A percentile compares a stretch with the other conserved stretches of the same genome.
Conservation (phyloP, 192 early-diverging fungal species). For the Rhizophagus prolifer region DNA sequence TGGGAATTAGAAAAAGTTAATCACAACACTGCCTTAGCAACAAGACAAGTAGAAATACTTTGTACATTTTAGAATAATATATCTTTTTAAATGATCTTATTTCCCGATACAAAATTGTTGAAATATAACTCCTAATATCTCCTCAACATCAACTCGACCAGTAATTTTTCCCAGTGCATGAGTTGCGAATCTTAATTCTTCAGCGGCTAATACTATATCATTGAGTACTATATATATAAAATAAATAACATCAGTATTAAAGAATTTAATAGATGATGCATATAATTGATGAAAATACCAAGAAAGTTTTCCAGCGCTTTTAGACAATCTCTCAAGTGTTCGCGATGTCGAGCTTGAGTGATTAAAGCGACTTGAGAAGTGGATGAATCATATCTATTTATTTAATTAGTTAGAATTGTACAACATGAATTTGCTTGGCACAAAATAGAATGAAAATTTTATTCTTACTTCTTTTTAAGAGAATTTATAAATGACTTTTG, state of each 20-base stretch:
- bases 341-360: slow-evolving; percentile 68
- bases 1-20: slow-evolving; percentile 17
- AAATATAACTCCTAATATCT: slow-evolving; percentile 74
- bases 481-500: slow-evolving; percentile 40
- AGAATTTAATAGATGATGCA: background rate
- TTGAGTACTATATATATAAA: slow-evolving; percentile 35
- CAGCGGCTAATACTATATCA: slow-evolving; percentile 69
- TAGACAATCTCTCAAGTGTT: slow-evolving; percentile 59
- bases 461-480: slow-evolving; percentile 45
- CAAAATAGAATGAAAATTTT: background rate
- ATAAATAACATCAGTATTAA: slow-evolving; percentile 2
- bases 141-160: slow-evolving; percentile 69
- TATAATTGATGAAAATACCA: slow-evolving; percentile 33
- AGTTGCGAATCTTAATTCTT: slow-evolving; percentile 66
- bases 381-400: slow-evolving; percentile 37
- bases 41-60: slow-evolving; percentile 14
- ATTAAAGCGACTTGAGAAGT: slow-evolving; percentile 49
- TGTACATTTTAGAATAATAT: background rate
- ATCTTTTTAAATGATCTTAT: slow-evolving; percentile 29
- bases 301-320: slow-evolving; percentile 46
- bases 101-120: slow-evolving; percentile 81
- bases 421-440: background rate
- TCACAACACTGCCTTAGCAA: slow-evolving; percentile 4
- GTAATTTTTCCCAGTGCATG: slow-evolving; percentile 70
- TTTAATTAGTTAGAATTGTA: background rate